These are phyloP conservation scores for Podaxis mareebaensis DNA, from an alignment of 768 basidiomycete genomes.

Conservation along the genomic window DNA sequence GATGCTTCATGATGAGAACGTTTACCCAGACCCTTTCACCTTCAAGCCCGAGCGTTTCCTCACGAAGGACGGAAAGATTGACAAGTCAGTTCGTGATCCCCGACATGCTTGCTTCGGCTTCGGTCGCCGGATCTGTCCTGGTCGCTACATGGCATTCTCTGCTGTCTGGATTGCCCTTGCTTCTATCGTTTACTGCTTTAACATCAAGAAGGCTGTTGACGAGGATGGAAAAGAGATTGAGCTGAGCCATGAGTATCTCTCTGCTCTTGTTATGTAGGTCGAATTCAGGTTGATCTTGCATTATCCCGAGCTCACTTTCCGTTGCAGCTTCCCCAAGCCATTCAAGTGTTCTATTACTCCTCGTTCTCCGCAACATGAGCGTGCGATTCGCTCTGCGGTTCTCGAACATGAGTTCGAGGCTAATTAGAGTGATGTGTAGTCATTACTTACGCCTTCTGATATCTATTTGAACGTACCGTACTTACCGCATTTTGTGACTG, in stretches of 20 bases:
- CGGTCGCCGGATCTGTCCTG: constrained; percentile 30
- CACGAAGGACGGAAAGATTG: constrained; percentile 24
- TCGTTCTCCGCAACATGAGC: constrained; percentile 20
- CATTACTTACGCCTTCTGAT: neutral
- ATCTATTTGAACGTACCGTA: neutral
- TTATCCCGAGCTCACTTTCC: neutral
- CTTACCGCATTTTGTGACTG: neutral
- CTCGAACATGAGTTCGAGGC: constrained; percentile 10
- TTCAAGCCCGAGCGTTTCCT: constrained; percentile 46
- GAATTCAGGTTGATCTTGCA: neutral
- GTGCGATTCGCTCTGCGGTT: constrained; percentile 19
- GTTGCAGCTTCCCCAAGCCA: constrained; percentile 21
- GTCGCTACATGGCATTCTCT: constrained; percentile 26
- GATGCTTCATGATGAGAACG: constrained; percentile 38
- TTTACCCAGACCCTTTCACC: constrained; percentile 38
- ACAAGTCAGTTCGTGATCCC: constrained; percentile 27
- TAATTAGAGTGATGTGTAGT: neutral
- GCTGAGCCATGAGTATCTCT: constrained; percentile 16
- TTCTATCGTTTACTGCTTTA: constrained; percentile 23
- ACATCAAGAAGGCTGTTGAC: constrained; percentile 26
- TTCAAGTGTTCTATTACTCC: constrained; percentile 23
- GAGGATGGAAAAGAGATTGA: constrained; percentile 17
- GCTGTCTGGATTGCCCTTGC: constrained; percentile 28
- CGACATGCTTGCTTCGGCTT: constrained; percentile 32
- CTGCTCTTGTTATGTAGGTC: constrained; percentile 24